Evolutionary conservation across 331 rosid genomes (phyloP).

Genomic region (Phaseolus coccineus): DNA sequence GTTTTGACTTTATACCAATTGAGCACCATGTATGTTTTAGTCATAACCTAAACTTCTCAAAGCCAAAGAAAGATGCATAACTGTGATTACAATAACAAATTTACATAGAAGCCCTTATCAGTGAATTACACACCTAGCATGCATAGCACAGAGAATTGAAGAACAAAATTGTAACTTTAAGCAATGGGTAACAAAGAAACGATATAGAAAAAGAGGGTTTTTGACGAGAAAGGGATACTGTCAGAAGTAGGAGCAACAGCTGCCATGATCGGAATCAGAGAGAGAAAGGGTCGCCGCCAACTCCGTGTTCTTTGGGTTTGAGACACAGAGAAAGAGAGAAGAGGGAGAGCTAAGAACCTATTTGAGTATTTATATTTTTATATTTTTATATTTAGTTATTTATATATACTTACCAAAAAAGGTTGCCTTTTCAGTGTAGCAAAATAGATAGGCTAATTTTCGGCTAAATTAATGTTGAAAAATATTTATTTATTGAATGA

Average conservation of each 20-base stretch:
- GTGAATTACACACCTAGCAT: not conserved
- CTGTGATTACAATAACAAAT: not conserved
- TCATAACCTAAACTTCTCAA: not conserved
- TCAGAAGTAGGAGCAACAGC: slow-evolving; percentile 50
- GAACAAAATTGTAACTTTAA: slow-evolving; percentile 33
- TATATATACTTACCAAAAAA: no score
- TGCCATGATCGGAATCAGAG: slow-evolving; percentile 48
- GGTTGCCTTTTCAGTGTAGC: no score
- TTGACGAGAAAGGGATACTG: slow-evolving; percentile 44
- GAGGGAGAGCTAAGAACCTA: not conserved
- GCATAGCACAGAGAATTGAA: not conserved
- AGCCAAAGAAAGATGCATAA: not conserved
- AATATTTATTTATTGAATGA: no score
- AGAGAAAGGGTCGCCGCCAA: slow-evolving; percentile 51
- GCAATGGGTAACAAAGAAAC: not conserved
- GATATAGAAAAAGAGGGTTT: not conserved
- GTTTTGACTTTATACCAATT: not conserved
- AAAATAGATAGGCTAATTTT: no score
- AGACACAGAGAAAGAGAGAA: slow-evolving; percentile 1
- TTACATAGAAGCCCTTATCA: slow-evolving; percentile 17
- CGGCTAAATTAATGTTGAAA: no score
- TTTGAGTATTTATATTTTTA: slow-evolving; percentile 30
- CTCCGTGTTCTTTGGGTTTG: slow-evolving; percentile 39
- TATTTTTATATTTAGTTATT: no score
- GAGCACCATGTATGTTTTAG: not conserved